Base-by-base conservation (phyloP, 306 rosid genomes). In the Malus asiatica region DNA sequence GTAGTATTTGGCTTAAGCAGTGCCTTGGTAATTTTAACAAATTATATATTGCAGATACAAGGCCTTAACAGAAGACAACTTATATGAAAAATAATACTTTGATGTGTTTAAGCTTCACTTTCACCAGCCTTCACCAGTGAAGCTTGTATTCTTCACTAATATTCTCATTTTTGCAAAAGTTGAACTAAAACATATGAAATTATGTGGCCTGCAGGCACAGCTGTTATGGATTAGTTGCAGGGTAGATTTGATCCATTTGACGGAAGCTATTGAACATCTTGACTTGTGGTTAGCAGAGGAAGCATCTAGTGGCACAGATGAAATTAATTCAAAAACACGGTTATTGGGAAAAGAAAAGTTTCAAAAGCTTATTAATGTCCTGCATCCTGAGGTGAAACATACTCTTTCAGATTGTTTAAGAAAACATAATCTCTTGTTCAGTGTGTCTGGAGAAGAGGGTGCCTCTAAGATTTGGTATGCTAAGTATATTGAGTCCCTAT, bases 151-250 rank as follows among this genome's bases (percentile, higher is more conserved):
- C 66, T 58, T 72, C 66, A 57, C 4, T 35, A 35, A 57, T 8
- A 2, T 65, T 25, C 13, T 33, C 27, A 51, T 22, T 48, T 64
- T 68, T 78, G 65, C 55, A 2, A 69, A 71, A 71, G 48, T 78
- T 79, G 76, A 73, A 74, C 80, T 58, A 74, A 85, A 67, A 75
- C 79, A 73, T 83, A 48, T 84, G 72, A 76, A 73, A 76, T 78
- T 82, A 62, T 73, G 8, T 81, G 75, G 74, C n/a, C 75, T 79
- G 85, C 91, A 95, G 99, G 97, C 87, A 25, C 89, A 89, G 79
- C 73, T 84, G 23, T 74, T 95, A 71, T 84, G 86, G 92, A 76
- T 82, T 25, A 76, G 66, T 74, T 92, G 98, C 86, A 81, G 81
- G 85, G 79, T 82, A 77, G 96, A 88, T 76, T 84, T 90, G 76